Base-by-base conservation (phyloP, 1,284 basidiomycete species). In the Sporisorium graminicola region DNA sequence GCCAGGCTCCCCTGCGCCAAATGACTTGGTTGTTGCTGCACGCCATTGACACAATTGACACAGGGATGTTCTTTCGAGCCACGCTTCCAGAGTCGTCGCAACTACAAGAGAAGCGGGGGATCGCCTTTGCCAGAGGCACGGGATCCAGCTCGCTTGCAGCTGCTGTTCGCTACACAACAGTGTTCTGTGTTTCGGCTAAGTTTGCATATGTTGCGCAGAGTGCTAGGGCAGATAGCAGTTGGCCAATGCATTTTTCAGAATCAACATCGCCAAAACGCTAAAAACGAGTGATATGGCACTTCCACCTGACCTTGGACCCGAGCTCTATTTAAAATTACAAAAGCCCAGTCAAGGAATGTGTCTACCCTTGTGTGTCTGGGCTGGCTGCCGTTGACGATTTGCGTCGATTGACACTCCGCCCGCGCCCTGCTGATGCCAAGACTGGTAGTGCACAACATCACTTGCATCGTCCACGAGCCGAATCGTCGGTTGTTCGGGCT, bases 401-500 rank as follows among this genome's bases (percentile, higher is more conserved):
- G 5, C 9, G 13, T 13, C 8, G 18, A 16, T 43, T 56, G 12
- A 44, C 27, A 43, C 56, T 58, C 56, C 46, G 46, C 56, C 31
- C 22, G 18, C n/a, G 1, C 5, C 7, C 40, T n/a, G 40, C 40
- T 20, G n/a, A 18, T 43, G 40, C 40, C 40, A 43, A 43, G 40
- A 20, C 40, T 20, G n/a, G 8, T 2, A 5, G 9, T 6, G 40
- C 40, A 43, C 40, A 43, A 7, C 40, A 10, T 43, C 40, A 7
- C 6, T 20, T 10, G 16, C 2, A 20, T 5, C 18, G 40, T 20
- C 37, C 27, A n/a, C n/a, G 55, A 37, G 43, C 44, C 55, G 44
- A 47, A 57, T 49, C n/a, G 56, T 40, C 46, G 46, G 56, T 27
- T 22, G 33, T 29, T 29, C 56, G 8, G 31, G 40, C 31, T 43